These are phyloP conservation scores for Truncatella angustata DNA, from an alignment of 2,329 filamentous ascomycete genomes.

Conservation along the genomic window DNA sequence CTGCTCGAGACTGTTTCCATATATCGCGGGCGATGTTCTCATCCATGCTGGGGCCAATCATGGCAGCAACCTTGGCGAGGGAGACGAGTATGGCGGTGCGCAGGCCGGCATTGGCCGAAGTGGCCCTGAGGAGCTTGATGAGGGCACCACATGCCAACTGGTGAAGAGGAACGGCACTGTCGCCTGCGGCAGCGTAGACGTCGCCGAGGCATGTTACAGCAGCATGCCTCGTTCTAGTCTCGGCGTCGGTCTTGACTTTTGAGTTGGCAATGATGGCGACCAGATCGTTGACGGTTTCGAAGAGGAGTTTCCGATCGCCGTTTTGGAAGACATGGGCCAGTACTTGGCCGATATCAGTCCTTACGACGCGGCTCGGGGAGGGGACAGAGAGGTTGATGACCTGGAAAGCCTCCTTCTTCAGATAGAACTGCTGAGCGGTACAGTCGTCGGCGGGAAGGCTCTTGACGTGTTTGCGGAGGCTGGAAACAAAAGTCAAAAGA, in stretches of 20 bases:
- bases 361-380: conserved; percentile 80
- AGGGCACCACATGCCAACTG: conserved; percentile 70
- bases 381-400: conserved; percentile 82
- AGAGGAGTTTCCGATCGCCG: conserved; percentile 87
- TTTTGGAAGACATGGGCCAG: conserved; percentile 79
- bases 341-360: conserved; percentile 83
- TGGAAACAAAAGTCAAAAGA: conserved; percentile 82
- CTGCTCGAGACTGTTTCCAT: conserved; percentile 85
- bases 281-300: conserved; percentile 91
- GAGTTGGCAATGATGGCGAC: conserved; percentile 68
- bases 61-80: conserved; percentile 71
- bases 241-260: conserved; percentile 73
- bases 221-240: conserved; percentile 79
- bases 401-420: conserved; percentile 94
- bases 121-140: conserved; percentile 76
- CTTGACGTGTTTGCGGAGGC: conserved; percentile 77
- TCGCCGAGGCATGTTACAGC: conserved; percentile 84
- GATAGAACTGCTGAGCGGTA: conserved; percentile 82
- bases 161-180: conserved; percentile 85
- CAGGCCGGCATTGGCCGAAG: conserved; percentile 77
- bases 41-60: conserved; percentile 75
- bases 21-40: conserved; percentile 83
- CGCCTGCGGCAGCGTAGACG: conserved; percentile 87
- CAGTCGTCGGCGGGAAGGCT: conserved; percentile 74
- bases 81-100: conserved; percentile 75